Evolutionary conservation across 2,329 filamentous ascomycete species (phyloP).

Genomic region (Cordyceps fumosorosea): DNA sequence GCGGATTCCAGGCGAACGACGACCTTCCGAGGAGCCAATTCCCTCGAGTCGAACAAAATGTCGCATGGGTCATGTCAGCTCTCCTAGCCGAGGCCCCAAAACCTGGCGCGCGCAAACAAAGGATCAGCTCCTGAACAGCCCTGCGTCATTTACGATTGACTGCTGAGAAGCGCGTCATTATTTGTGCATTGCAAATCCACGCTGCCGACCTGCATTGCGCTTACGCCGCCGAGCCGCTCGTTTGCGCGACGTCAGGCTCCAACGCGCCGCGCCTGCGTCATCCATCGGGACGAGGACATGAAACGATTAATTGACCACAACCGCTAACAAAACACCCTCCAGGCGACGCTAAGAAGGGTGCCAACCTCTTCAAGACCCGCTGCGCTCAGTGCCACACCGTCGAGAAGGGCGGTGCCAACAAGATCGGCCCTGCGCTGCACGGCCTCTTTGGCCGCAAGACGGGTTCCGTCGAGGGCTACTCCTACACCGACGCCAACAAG

Average conservation of each 20-base stretch:
- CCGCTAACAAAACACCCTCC: slow-evolving; percentile 23
- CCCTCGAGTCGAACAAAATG: slow-evolving; percentile 6
- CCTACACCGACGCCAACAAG: slow-evolving; percentile 99
- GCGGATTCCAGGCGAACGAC: not conserved
- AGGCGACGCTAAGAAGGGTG: slow-evolving; percentile 96
- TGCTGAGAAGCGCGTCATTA: not conserved
- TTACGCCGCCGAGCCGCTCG: not conserved
- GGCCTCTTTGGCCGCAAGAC: slow-evolving; percentile 97
- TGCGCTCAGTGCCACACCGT: slow-evolving; percentile 98
- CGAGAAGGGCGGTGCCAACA: slow-evolving; percentile 86
- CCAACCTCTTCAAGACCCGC: slow-evolving; percentile 97
- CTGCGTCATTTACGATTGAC: not conserved
- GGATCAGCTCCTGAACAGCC: not conserved
- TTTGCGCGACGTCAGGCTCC: not conserved
- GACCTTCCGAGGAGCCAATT: not conserved
- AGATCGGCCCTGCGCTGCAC: slow-evolving; percentile 95
- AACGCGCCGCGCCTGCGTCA: not conserved
- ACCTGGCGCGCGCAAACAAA: not conserved
- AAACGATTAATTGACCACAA: slow-evolving; percentile 8
- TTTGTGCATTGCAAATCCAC: not conserved
- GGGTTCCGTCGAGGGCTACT: slow-evolving; percentile 83
- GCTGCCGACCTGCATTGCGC: not conserved
- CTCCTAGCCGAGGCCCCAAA: not conserved
- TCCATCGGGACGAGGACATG: not conserved
- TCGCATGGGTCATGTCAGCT: not conserved